Evolutionary conservation across 148 eudicot genomes (phyloP), one percentile per base, ranked within the genome.

Genomic region (Camellia lanceoleosa): DNA sequence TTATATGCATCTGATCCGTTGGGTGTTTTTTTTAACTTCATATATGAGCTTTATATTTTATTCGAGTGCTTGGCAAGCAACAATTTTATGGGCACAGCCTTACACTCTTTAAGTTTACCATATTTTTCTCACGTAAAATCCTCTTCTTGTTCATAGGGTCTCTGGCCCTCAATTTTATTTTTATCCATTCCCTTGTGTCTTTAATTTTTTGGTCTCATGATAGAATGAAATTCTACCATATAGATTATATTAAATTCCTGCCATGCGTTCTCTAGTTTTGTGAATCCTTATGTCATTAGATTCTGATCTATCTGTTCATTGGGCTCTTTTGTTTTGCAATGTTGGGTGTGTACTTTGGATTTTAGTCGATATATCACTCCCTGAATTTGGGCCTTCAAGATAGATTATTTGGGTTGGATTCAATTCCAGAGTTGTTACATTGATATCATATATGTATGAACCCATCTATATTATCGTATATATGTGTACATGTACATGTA

Each of bases 1-100:
- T 7, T 49, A 5, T 49, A 49, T 4, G 52, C 7, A 43, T 18
- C 23, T 78, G 71, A 69, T 44, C 23, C 73, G 5, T 44, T 23
- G 44, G 54, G n/a, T 68, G 41, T 68, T 42, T 15, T 42, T 49
- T 69, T 44, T 44, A 16, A 69, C 46, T 43, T 44, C 0, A 18
- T 51, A 44, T 7, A n/a, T 51, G 9, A 69, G 18, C 49, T 47
- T 68, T 68, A 68, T 68, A 43, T 69, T 67, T 43, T 69, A 52
- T 69, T n/a, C 54, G 14, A 51, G 20, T 69, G 46, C 44, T 44
- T 44, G 71, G 52, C 73, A 19, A 43, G 73, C 71, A 68, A 68
- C 49, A 15, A 67, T 43, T 0, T 30, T 42, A 61, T 4, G 49
- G 15, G 49, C 14, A 44, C 16, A 42, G 43, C 0, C 43, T 68